Evolutionary conservation across 176 grass and related monocot genomes (phyloP), one percentile per base, ranked within the genome.

Genomic region (Dendrocalamus sinicus): DNA sequence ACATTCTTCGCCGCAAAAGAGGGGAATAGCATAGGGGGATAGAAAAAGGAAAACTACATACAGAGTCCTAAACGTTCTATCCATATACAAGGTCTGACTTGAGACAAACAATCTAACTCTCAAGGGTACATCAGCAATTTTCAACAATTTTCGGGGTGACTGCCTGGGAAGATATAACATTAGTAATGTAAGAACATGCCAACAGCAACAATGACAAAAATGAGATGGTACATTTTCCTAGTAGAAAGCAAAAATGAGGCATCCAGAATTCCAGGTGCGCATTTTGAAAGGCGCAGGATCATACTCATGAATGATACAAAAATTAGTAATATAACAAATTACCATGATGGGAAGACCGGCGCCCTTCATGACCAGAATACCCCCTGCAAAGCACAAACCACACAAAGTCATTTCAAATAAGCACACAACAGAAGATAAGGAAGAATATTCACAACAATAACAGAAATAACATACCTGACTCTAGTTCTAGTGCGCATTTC

Each of bases 401-500:
- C 55, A 63, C 3, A 37, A 87, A 23, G 72, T 30, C 4, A 81
- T 82, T 79, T 26, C 28, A 87, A 59, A 9, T 72, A 19, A 88
- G 61, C 70, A 88, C 6, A 79, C 1, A 72, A 78, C 16, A 77
- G 19, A 73, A 71, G 16, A 53, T n/a, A 10, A 71, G 22, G 81
- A 22, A 82, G 8, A 30, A 77, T 20, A 71, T 77, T 82, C 47
- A 73, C 37, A 60, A 48, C 53, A 52, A 7, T 13, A 77, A 85
- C 10, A 37, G 22, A 30, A 77, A 76, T 17, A 37, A 7, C 55
- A 17, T 69, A 97, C 95, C 95, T 92, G 57, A 78, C 77, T 86
- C 85, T 89, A 79, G 81, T 15, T 88, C 96, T 95, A 72, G 5
- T 84, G 59, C 91, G 91, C 96, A 98, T 98, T 14, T 98, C 93